Evolutionary conservation across 352 stramenopile species (phyloP).

Genomic region (Phytophthora sansomeana): DNA sequence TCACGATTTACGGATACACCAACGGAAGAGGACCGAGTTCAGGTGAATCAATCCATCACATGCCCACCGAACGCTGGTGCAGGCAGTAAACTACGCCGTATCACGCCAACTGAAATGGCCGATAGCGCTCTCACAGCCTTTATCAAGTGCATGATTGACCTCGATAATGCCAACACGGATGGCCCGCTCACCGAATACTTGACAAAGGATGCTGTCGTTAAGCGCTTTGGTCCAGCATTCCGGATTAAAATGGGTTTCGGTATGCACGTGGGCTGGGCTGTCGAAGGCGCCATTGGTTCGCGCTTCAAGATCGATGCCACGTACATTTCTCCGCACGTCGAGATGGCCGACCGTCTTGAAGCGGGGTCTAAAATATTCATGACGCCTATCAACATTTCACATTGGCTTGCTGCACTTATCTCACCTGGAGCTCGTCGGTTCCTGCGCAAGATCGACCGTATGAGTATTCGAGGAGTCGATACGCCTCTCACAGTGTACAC

Average conservation of each 20-base stretch:
- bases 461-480: slow-evolving; percentile 86
- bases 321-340: slow-evolving; percentile 96
- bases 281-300: slow-evolving; percentile 96
- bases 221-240: slow-evolving; percentile 82
- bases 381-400: slow-evolving; percentile 85
- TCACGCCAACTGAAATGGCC: slow-evolving; percentile 91
- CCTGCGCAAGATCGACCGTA: slow-evolving; percentile 84
- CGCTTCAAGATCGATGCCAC: slow-evolving; percentile 97
- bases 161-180: slow-evolving; percentile 86
- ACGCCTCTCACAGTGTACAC: slow-evolving; percentile 88
- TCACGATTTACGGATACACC: slow-evolving; percentile 81
- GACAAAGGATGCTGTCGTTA: slow-evolving; percentile 73
- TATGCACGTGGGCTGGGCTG: slow-evolving; percentile 96
- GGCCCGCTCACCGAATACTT: slow-evolving; percentile 79
- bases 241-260: slow-evolving; percentile 95
- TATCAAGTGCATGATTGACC: slow-evolving; percentile 94
- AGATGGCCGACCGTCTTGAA: slow-evolving; percentile 95
- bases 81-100: slow-evolving; percentile 66
- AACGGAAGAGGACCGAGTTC: slow-evolving; percentile 74
- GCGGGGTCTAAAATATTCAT: slow-evolving; percentile 94
- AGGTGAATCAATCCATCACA: slow-evolving; percentile 75
- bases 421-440: slow-evolving; percentile 77
- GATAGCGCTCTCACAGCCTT: slow-evolving; percentile 96
- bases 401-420: slow-evolving; percentile 81
- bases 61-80: slow-evolving; percentile 75